Evolutionary conservation across 148 eudicot species (phyloP).

Genomic region (Rhododendron ferrugineum): DNA sequence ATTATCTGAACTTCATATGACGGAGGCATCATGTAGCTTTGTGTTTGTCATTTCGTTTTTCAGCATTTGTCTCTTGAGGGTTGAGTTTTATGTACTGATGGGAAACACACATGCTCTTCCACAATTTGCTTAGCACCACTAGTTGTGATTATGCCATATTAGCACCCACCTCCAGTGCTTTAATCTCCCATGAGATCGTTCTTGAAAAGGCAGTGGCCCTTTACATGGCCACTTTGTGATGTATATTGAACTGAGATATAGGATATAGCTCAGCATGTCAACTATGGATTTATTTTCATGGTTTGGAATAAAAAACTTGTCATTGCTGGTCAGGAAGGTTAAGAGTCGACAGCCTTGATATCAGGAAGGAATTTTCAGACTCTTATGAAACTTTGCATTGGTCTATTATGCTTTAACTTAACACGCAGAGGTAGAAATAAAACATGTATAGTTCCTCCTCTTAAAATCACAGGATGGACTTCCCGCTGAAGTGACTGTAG

Average conservation of each 20-base stretch:
- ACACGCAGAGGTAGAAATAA: neutral
- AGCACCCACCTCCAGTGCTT: neutral
- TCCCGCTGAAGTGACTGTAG: neutral
- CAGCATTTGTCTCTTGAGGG: neutral
- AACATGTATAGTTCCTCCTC: neutral
- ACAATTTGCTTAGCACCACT: neutral
- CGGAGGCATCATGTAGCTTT: neutral
- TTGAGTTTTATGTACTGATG: neutral
- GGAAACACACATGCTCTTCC: neutral
- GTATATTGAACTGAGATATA: neutral
- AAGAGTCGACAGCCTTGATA: neutral
- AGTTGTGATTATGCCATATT: neutral
- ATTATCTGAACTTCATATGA: neutral
- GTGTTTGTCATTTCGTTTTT: neutral
- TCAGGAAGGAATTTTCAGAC: neutral
- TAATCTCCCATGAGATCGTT: neutral
- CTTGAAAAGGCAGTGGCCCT: neutral
- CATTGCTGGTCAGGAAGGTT: neutral
- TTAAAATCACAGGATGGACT: neutral
- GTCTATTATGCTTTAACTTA: neutral
- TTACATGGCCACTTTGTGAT: neutral
- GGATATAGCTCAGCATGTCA: neutral
- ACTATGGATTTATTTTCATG: neutral
- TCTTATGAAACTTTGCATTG: neutral
- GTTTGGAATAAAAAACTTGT: neutral